Evolutionary conservation across 1,284 basidiomycete species (phyloP), one percentile per base, ranked within the genome.

Genomic region (Neonothopanus nambi): DNA sequence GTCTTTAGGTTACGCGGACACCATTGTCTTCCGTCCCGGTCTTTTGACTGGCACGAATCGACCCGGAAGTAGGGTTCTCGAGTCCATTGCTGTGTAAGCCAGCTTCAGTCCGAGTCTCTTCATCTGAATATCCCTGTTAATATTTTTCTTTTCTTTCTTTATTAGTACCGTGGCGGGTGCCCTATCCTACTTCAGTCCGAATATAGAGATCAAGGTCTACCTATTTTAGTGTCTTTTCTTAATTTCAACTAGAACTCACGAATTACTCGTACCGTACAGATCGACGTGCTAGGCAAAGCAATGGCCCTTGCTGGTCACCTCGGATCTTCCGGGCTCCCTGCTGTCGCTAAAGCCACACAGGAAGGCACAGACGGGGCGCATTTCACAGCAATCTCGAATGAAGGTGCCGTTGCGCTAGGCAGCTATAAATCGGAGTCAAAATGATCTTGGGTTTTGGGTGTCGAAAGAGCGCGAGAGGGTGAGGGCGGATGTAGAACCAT

Each of bases 1-100:
- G 0, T 67, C 65, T 3, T 66, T 91, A 5, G 86, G 85, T 8
- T 93, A 89, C 65, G 63, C 69, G 9, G 85, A 90, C 43, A 82
- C 82, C 0, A 81, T 91, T 57, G 66, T 90, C 44, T 84, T 90
- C 67, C 76, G 84, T 15, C 89, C 91, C 0, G 82, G 67, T 0
- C 59, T 77, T 21, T 68, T 92, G 4, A 69, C 67, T 7, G 74
- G 78, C 0, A 68, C 75, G 0, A 57, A 75, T 11, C 68, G 81
- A 6, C 21, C 63, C 1, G 74, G 82, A 2, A 35, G 40, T 1
- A 69, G 81, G 13, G 12, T 75, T 0, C 59, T 54, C 0, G 84
- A 86, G 59, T 64, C 53, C 1, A 54, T 80, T 5, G 41, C 68
- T 2, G 63, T 66, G 82, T 84, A 58, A 46, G 79, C 63, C 6